Evolutionary conservation across 2,329 filamentous ascomycete species (phyloP).

Genomic region (Diplodia seriata): DNA sequence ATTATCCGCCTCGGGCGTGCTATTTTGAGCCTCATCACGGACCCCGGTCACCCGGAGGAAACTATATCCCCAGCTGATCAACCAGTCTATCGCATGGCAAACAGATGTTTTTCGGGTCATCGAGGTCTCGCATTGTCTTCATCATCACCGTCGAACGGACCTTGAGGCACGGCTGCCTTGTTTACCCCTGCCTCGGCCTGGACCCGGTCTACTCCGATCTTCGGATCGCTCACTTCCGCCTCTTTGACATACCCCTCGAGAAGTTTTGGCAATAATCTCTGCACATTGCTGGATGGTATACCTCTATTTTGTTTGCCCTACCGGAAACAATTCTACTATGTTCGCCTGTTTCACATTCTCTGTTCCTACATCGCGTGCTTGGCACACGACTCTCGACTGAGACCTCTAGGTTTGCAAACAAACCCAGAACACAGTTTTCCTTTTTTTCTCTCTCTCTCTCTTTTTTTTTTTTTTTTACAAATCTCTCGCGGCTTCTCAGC

Average conservation of each 20-base stretch:
- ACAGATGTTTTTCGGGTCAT: neutral
- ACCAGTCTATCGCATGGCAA: neutral
- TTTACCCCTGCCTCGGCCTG: slow-evolving; percentile 12
- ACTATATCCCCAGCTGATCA: neutral
- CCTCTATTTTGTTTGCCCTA: neutral
- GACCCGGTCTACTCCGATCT: slow-evolving; percentile 19
- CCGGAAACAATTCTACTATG: neutral
- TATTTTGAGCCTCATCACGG: slow-evolving; percentile 24
- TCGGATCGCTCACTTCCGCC: neutral
- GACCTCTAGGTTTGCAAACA: too few relatives aligned
- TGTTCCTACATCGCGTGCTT: too few relatives aligned
- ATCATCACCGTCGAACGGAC: neutral
- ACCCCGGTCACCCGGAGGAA: neutral
- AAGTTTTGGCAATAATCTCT: neutral
- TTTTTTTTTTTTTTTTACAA: neutral
- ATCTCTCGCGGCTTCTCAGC: neutral
- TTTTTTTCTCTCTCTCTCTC: neutral
- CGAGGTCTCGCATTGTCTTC: neutral
- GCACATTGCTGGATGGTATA: neutral
- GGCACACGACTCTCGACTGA: too few relatives aligned
- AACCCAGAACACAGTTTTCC: neutral
- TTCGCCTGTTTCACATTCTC: neutral
- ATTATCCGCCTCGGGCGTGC: neutral
- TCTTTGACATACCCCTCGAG: neutral
- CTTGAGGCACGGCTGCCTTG: neutral